A percentile compares a stretch with the other conserved stretches of the same genome.
These are phyloP conservation scores for Dioszegia hungarica DNA, from an alignment of 768 basidiomycete genomes.

Conservation along the genomic window DNA sequence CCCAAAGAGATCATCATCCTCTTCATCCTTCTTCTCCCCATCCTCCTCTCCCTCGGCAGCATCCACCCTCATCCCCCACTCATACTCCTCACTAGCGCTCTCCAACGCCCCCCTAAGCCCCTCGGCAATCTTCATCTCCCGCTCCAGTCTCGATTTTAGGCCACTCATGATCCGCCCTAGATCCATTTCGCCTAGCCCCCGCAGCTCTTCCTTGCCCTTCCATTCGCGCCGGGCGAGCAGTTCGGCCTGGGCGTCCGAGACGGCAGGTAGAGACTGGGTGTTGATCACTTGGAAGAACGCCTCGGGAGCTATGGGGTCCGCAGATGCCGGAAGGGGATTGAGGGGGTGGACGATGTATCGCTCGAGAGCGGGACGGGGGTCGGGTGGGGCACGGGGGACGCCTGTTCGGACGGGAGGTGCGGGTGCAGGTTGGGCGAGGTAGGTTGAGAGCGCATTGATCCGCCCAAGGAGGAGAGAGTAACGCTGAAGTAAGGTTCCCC, in stretches of 20 bases:
- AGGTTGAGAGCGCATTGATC: constrained; percentile 25
- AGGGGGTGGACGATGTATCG: constrained; percentile 34
- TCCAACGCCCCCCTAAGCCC: constrained; percentile 23
- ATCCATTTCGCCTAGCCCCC: constrained; percentile 10
- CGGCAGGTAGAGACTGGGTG: constrained; percentile 18
- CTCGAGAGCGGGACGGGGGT: constrained; percentile 1
- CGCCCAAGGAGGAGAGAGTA: constrained; percentile 36
- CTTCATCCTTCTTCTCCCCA: constrained; percentile 14
- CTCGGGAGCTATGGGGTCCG: constrained; percentile 16
- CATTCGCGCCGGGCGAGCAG: neutral
- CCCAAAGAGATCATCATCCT: constrained; percentile 27
- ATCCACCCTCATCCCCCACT: constrained; percentile 18
- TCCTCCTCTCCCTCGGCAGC: constrained; percentile 10
- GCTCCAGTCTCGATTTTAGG: constrained; percentile 11
- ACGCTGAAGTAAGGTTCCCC: constrained; percentile 34
- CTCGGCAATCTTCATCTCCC: constrained; percentile 13
- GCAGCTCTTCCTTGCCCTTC: constrained; percentile 13
- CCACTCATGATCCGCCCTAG: constrained; percentile 7
- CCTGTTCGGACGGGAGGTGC: neutral
- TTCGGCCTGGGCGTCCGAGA: constrained; percentile 3
- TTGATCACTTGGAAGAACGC: constrained; percentile 36
- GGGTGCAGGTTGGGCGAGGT: constrained; percentile 17
- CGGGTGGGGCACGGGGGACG: neutral
- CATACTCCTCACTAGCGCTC: constrained; percentile 24
- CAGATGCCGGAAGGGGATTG: constrained; percentile 19